Conservation (phyloP, 306 rosid genomes). For the Sechiopsis laciniata region DNA sequence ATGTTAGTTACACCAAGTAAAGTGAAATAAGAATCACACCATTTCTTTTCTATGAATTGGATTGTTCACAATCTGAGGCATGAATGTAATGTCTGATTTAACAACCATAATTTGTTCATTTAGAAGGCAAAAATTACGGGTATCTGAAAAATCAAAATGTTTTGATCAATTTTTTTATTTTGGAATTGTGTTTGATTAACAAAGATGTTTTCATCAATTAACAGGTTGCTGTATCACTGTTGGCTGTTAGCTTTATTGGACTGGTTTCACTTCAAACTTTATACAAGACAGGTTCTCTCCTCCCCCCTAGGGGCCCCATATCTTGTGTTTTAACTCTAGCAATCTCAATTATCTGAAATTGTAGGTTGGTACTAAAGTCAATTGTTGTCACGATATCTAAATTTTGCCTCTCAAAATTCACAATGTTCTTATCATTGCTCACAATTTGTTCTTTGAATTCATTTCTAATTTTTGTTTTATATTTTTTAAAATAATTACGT, state of each 20-base stretch:
- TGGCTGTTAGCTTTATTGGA: slow-evolving; percentile 68
- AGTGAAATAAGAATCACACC: not conserved
- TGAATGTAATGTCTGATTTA: slow-evolving; percentile 6
- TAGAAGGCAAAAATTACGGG: not conserved
- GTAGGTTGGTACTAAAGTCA: slow-evolving; percentile 7
- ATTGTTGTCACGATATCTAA: not conserved
- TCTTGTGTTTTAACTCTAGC: not conserved
- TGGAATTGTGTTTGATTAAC: not conserved
- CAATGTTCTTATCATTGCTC: not conserved
- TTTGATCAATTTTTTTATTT: not conserved
- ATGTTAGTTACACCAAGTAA: not conserved
- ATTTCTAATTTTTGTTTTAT: not conserved
- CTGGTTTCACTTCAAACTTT: slow-evolving; percentile 54
- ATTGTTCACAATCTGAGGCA: not conserved
- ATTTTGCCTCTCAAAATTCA: not conserved
- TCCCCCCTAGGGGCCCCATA: not conserved
- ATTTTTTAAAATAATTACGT: not conserved
- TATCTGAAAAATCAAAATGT: not conserved
- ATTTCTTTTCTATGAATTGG: not conserved
- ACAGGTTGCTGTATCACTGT: slow-evolving; percentile 60
- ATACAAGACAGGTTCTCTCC: slow-evolving; percentile 57
- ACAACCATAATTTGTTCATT: not conserved
- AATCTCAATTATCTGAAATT: too few species aligned
- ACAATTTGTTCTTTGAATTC: not conserved
- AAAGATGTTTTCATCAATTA: slow-evolving; percentile 28